Percentiles rank a stretch among this genome's conserved stretches.
phyloP scores from a whole-genome alignment of 2,329 filamentous ascomycete genomes.

The Botrytis galanthina region DNA sequence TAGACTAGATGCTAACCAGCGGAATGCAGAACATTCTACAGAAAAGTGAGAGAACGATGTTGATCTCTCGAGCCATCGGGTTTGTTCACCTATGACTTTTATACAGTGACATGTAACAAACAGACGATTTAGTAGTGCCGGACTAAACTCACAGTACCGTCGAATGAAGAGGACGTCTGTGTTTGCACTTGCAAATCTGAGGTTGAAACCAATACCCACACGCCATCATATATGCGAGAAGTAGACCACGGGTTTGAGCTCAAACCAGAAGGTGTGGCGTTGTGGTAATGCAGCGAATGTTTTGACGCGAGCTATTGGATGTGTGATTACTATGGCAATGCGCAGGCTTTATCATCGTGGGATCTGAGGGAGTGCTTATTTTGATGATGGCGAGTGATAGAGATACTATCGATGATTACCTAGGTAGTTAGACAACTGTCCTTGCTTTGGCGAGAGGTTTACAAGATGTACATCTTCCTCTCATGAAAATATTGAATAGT shows the following conservation, averaged over 20 bases:
- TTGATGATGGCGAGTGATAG: neutral
- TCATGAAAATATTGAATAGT: neutral
- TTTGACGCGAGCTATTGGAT: neutral
- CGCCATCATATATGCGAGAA: neutral
- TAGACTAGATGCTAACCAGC: neutral
- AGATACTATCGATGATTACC: neutral
- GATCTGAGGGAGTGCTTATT: neutral
- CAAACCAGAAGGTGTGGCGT: neutral
- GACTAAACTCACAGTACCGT: neutral
- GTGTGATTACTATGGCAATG: neutral
- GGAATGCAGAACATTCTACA: neutral
- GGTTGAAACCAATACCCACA: neutral
- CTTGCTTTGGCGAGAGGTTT: neutral
- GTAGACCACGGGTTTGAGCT: neutral
- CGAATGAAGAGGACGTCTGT: neutral
- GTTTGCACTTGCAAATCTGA: neutral
- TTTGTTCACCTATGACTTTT: too few species aligned
- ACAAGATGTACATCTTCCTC: neutral
- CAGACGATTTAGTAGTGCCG: neutral
- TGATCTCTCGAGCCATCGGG: too few species aligned
- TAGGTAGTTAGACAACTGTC: too few species aligned
- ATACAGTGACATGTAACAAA: too few species aligned
- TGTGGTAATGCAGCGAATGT: accelerated
- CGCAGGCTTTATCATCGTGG: neutral
- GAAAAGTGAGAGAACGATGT: neutral